Conservation (phyloP, 352 stramenopile genomes). For the Phytophthora cactorum region DNA sequence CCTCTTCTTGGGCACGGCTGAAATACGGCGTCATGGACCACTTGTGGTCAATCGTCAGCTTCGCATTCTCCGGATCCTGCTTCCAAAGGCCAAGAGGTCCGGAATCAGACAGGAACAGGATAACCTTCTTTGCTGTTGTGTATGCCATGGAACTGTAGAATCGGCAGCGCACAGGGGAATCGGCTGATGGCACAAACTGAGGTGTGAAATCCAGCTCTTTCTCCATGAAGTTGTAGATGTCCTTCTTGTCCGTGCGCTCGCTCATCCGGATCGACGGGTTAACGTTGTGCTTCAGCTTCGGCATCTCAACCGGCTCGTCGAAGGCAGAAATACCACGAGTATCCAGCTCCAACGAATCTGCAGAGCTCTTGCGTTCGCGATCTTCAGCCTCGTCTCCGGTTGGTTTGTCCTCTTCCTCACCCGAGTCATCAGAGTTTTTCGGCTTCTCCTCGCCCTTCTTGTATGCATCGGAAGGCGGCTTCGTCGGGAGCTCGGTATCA, state of each 20-base stretch:
- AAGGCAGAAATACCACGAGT: conserved; percentile 78
- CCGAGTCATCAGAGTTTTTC: conserved; percentile 29
- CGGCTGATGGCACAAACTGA: conserved; percentile 85
- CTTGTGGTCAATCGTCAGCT: conserved; percentile 77
- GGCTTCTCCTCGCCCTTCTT: conserved; percentile 39
- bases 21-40: conserved; percentile 91
- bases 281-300: conserved; percentile 40
- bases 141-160: conserved; percentile 92
- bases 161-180: conserved; percentile 86
- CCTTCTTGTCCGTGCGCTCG: conserved; percentile 69
- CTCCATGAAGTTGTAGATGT: conserved; percentile 90
- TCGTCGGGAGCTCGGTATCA: conserved; percentile 60
- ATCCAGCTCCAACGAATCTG: conserved; percentile 82
- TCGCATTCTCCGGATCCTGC: conserved; percentile 69
- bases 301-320: conserved; percentile 58
- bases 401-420: conserved; percentile 34
- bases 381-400: conserved; percentile 36
- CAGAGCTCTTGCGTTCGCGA: conserved; percentile 69
- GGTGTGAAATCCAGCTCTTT: conserved; percentile 84
- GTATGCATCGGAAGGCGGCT: conserved; percentile 48
- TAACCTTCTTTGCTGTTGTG: conserved; percentile 83
- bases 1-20: conserved; percentile 84
- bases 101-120: conserved; percentile 88
- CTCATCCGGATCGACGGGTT: conserved; percentile 52
- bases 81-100: conserved; percentile 86